A percentile compares a stretch with the other conserved stretches of the same genome.
These are phyloP conservation scores for Trametes coccinea DNA, from an alignment of 768 basidiomycete genomes.

Conservation along the genomic window DNA sequence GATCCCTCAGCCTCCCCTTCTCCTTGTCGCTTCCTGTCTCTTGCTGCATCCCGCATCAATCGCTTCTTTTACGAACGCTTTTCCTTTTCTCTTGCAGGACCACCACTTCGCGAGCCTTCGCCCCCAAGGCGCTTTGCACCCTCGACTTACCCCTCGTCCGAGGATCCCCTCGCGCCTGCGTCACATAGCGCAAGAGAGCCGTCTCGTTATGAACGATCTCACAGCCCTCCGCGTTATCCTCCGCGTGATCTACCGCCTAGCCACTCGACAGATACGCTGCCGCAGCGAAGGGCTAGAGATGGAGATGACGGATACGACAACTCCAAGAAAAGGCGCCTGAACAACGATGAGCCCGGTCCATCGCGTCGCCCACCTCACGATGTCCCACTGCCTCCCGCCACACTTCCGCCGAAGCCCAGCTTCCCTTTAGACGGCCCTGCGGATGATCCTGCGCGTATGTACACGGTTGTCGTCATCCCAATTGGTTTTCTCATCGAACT, in stretches of 20 bases:
- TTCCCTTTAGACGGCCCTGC: slow-evolving; percentile 8
- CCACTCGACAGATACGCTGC: neutral
- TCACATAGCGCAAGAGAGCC: slow-evolving; percentile 9
- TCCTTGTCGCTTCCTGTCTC: slow-evolving; percentile 35
- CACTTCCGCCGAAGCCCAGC: slow-evolving; percentile 19
- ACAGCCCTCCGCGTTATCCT: slow-evolving; percentile 4
- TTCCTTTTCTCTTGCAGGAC: slow-evolving; percentile 49
- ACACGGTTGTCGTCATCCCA: neutral
- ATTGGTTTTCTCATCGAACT: slow-evolving; percentile 29
- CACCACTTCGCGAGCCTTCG: slow-evolving; percentile 40
- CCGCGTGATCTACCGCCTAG: slow-evolving; percentile 15
- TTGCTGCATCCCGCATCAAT: slow-evolving; percentile 33
- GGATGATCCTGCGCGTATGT: slow-evolving; percentile 33
- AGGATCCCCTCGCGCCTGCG: neutral
- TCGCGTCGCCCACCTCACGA: slow-evolving; percentile 7
- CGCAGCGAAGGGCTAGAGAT: slow-evolving; percentile 27
- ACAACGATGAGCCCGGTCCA: slow-evolving; percentile 20
- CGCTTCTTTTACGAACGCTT: slow-evolving; percentile 37
- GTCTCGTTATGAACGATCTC: slow-evolving; percentile 1
- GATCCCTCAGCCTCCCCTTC: slow-evolving; percentile 38
- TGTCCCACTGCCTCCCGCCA: slow-evolving; percentile 1
- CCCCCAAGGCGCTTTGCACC: slow-evolving; percentile 27
- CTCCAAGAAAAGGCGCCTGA: slow-evolving; percentile 28
- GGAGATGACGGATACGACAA: slow-evolving; percentile 16
- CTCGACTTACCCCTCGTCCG: slow-evolving; percentile 20